A percentile compares a stretch with the other conserved stretches of the same genome.
phyloP scores from a whole-genome alignment of 2,329 filamentous ascomycete species.

The Metarhizium brunneum region DNA sequence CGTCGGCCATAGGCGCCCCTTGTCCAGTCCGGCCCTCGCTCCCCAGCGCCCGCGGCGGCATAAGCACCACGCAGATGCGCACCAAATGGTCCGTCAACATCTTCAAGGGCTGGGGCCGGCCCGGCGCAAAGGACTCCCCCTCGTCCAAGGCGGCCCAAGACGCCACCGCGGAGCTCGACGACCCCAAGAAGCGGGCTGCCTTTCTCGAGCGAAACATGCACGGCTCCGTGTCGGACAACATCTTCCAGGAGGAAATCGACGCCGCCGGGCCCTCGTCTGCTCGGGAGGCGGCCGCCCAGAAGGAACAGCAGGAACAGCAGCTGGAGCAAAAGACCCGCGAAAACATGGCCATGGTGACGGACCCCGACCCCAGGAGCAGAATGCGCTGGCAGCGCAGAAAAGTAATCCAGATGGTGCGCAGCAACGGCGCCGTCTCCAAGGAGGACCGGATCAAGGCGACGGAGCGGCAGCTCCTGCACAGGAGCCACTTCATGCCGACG shows the following conservation, averaged over 20 bases:
- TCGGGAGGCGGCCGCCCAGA: conserved; percentile 7
- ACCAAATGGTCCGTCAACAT: conserved; percentile 33
- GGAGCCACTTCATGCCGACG: conserved; percentile 69
- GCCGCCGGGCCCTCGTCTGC: conserved; percentile 18
- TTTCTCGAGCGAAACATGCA: conserved; percentile 30
- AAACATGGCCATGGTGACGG: conserved; percentile 53
- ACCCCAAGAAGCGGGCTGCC: conserved; percentile 31
- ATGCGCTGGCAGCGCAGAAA: conserved; percentile 75
- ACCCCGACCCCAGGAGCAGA: conserved; percentile 66
- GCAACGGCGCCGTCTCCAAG: conserved; percentile 43
- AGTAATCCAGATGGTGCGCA: conserved; percentile 65
- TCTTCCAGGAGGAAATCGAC: conserved; percentile 53
- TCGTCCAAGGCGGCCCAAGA: conserved; percentile 17
- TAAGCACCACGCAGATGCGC: conserved; percentile 22
- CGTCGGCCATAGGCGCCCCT: conserved; percentile 4
- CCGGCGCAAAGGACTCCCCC: conserved; percentile 19
- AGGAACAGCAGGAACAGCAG: conserved; percentile 5
- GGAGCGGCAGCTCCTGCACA: conserved; percentile 45
- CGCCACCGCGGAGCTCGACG: conserved; percentile 27
- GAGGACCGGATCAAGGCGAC: conserved; percentile 58
- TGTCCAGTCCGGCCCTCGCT: conserved; percentile 5
- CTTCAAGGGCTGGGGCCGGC: conserved; percentile 27
- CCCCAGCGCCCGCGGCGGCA: conserved; percentile 8
- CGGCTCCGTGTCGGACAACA: conserved; percentile 41
- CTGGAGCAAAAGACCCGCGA: conserved; percentile 31